Conservation (phyloP, 1,284 basidiomycete species). For the Sanghuangporus baumii region DNA sequence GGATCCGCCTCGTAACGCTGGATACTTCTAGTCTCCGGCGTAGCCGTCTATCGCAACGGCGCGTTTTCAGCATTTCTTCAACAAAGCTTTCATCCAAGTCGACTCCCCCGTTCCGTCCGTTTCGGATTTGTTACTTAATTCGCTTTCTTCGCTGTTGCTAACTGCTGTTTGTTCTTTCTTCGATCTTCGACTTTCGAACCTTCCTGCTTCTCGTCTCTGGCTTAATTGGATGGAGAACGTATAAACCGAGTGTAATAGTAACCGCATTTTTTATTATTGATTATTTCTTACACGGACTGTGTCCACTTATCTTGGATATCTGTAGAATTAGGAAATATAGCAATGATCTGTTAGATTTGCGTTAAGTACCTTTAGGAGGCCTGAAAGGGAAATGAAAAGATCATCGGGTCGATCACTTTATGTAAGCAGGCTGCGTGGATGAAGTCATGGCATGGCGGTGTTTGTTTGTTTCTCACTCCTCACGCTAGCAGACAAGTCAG, state of each 20-base stretch:
- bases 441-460: too few relatives aligned
- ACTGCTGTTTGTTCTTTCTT: not conserved
- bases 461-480: not conserved
- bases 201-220: not conserved
- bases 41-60: conserved; percentile 2
- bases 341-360: not conserved
- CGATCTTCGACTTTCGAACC: not conserved
- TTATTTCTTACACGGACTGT: conserved; percentile 9
- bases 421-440: not conserved
- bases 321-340: not conserved
- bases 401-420: not conserved
- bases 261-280: conserved; percentile 8
- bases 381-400: not conserved
- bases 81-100: not conserved
- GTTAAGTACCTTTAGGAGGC: not conserved
- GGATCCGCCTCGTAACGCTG: conserved; percentile 3
- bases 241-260: conserved; percentile 7
- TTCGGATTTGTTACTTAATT: not conserved
- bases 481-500: not conserved
- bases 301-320: not conserved
- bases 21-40: conserved; percentile 8
- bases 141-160: not conserved
- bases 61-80: not conserved
- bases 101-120: not conserved
- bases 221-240: not conserved